These are phyloP conservation scores for Phytophthora megakarya DNA, from an alignment of 352 stramenopile species.

Conservation along the genomic window DNA sequence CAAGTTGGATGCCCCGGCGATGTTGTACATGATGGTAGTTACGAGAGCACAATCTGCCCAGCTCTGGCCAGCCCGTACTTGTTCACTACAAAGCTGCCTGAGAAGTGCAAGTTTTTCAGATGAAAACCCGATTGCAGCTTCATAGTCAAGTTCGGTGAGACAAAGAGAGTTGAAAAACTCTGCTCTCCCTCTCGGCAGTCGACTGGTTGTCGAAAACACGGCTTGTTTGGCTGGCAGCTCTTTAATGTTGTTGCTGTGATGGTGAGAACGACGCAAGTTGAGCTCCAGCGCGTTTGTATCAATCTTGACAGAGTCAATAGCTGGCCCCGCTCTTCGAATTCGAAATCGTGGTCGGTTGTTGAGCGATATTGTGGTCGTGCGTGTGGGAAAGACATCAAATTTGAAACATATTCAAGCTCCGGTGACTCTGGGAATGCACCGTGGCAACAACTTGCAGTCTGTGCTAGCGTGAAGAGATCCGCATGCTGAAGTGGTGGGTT, in stretches of 20 bases:
- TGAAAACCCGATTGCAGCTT: not conserved
- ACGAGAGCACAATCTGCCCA: not conserved
- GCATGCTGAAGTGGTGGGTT: not conserved
- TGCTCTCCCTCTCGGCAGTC: not conserved
- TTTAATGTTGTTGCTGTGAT: not conserved
- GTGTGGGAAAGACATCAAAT: not conserved
- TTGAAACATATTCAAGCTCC: not conserved
- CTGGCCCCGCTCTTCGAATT: not conserved
- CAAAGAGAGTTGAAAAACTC: constrained; percentile 5
- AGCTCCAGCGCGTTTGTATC: not conserved
- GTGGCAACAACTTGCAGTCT: not conserved
- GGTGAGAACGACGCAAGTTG: not conserved
- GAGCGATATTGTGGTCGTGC: not conserved
- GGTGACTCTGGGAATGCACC: not conserved
- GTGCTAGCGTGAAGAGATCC: not conserved
- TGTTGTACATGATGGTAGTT: constrained; percentile 8
- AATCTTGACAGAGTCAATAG: not conserved
- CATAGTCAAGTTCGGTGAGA: not conserved
- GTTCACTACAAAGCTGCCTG: not conserved
- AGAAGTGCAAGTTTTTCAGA: not conserved
- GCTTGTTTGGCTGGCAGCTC: not conserved
- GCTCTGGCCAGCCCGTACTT: not conserved
- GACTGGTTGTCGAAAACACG: not conserved
- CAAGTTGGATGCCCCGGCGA: not conserved
- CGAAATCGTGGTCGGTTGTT: not conserved